Base-by-base conservation (phyloP, 1,284 basidiomycete species). In the Phlebopus sp. region DNA sequence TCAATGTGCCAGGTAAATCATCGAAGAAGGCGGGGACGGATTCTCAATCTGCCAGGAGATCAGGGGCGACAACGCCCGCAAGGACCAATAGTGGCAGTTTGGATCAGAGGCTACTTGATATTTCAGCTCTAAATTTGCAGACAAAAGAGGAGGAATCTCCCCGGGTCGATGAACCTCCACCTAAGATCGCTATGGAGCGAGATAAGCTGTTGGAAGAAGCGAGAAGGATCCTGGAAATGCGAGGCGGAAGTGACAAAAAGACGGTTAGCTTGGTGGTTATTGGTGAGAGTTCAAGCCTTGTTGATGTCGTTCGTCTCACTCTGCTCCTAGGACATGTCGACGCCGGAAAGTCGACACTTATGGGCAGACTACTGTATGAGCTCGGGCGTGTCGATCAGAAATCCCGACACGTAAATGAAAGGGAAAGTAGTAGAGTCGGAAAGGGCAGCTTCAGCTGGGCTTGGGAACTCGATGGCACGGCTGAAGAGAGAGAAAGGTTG, bases 371-470 rank as follows among this genome's bases (percentile, higher is more conserved):
- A 53, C 67, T 99, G 37, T 95, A 97, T 63, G 97, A 98, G 55
- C 76, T 97, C 1, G 96, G 97, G 14, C 78, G 82, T 56, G 63
- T 98, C 46, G 86, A 88, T 48, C 93, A 98, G 62, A 92, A 92
- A 67, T 86, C 86, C 32, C 83, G 87, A 50, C 71, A 79, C 34
- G 82, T 84, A 31, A 97, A 97, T 64, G 94, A 97, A 68, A 76
- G 94, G 43, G 92, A 90, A n/a, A 94, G 91, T 54, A 83, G 78
- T 53, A 94, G 91, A 66, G 82, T 85, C 2, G 96, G 96, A 1
- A 99, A 98, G 71, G 81, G 87, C 49, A 94, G 91, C 59, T 99
- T 99, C 63, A 92, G 90, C 47, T 98, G 96, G 82, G 96, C 96
- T 8, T 99, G 96, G 96, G 90, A 92, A 31, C 77, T 99, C 31